phyloP scores from a whole-genome alignment of 345 rosid genomes.

The Litchi chinensis region DNA sequence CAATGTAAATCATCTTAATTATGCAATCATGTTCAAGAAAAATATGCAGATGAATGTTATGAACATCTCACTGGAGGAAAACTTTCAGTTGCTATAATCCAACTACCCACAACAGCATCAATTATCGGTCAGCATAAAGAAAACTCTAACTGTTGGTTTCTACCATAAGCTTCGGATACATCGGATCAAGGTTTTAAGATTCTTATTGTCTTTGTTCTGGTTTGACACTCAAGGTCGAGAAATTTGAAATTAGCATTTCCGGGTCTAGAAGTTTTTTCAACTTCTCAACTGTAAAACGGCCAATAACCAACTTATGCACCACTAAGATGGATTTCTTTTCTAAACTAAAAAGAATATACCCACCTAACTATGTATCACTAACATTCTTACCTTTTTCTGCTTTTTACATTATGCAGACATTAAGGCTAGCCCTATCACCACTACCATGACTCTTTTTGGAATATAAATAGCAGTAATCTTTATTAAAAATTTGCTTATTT shows the following conservation, averaged over 20 bases:
- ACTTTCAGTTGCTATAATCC: background rate
- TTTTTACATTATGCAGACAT: constrained; percentile 4
- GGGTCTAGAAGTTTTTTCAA: constrained; percentile 23
- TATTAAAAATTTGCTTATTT: constrained; percentile 8
- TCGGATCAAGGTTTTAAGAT: too few relatives aligned
- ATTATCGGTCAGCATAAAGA: background rate
- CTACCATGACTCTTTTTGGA: constrained; percentile 6
- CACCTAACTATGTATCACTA: constrained; percentile 20
- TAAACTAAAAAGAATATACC: constrained; percentile 18
- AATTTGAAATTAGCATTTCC: too few relatives aligned
- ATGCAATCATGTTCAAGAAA: background rate
- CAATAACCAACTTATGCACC: constrained; percentile 32
- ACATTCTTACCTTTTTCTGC: background rate
- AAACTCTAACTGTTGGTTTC: constrained; percentile 15
- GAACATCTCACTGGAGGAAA: constrained; percentile 4
- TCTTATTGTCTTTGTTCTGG: too few relatives aligned
- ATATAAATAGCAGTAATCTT: background rate
- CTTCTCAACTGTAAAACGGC: constrained; percentile 42
- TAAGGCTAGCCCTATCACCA: background rate
- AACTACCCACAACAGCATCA: background rate
- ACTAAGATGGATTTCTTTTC: constrained; percentile 27
- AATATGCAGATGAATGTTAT: constrained; percentile 9
- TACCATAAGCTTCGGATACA: constrained; percentile 4
- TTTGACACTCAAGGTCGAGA: too few relatives aligned
- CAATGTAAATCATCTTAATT: too few relatives aligned